Conservation (phyloP, 73 alveolate genomes). For the Paraurostyla sp. region DNA sequence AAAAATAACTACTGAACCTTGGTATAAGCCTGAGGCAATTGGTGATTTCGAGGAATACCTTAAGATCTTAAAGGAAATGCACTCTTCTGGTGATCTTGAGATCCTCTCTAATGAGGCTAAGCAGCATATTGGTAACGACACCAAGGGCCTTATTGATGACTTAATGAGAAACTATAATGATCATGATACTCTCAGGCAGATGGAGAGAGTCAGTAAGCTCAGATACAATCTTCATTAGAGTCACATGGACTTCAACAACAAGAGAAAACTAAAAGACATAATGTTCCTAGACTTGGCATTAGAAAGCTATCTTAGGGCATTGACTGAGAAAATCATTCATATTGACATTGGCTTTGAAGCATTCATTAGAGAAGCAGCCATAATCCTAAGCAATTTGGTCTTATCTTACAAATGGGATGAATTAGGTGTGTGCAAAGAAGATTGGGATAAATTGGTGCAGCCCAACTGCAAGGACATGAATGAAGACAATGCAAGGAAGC, state of each 20-base stretch:
- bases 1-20: slow-evolving; percentile 84
- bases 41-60: slow-evolving; percentile 84
- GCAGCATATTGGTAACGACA: slow-evolving; percentile 68
- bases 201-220: slow-evolving; percentile 65
- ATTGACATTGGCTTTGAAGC: slow-evolving; percentile 75
- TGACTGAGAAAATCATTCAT: slow-evolving; percentile 83
- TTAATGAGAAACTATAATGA: slow-evolving; percentile 47
- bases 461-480: slow-evolving; percentile 70
- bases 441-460: slow-evolving; percentile 85
- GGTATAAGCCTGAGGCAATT: slow-evolving; percentile 81
- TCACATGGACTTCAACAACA: slow-evolving; percentile 20
- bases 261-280: slow-evolving; percentile 81
- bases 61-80: slow-evolving; percentile 87
- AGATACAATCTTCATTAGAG: slow-evolving; percentile 37
- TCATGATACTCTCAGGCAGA: slow-evolving; percentile 63
- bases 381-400: slow-evolving; percentile 74
- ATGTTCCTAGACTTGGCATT: slow-evolving; percentile 89
- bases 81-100: slow-evolving; percentile 89
- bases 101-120: slow-evolving; percentile 80
- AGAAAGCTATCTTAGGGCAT: slow-evolving; percentile 79
- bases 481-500: slow-evolving; percentile 81
- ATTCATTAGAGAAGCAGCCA: slow-evolving; percentile 75
- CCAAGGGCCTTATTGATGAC: slow-evolving; percentile 45
- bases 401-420: slow-evolving; percentile 73
- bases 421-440: slow-evolving; percentile 80